Base-by-base conservation (phyloP, 805 yeast genomes). In the Blastobotrys attinorum region DNA sequence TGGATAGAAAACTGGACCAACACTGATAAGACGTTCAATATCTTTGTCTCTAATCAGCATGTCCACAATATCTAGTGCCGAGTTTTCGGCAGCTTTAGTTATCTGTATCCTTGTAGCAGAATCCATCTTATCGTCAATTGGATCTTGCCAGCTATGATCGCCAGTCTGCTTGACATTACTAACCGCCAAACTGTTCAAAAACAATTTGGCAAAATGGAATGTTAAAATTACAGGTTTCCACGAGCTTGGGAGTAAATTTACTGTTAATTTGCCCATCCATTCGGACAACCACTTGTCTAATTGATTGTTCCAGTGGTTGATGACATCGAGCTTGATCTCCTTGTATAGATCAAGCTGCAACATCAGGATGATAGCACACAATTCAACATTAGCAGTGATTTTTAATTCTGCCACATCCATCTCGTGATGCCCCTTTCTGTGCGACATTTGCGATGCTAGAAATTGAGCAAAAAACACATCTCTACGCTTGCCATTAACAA, bases 191-290 rank as follows among this genome's bases (percentile, higher is more conserved):
- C 51, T 29, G 25, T 51, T 51, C 16, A 51, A 42, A 31, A 51
- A 50, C 34, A 51, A 37, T 31, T 50, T 50, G 27, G 55, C 53
- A 35, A 50, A 51, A 34, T 50, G 55, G 31, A 51, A 50, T 11
- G 55, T 50, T 13, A 51, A 45, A 6, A 51, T 37, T 18, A 51
- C 42, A 8, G 55, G 55, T 42, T 51, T 51, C 50, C 53, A 50
- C 3, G 47, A 36, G 8, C 53, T 50, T 15, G 55, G 55, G 23
- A 37, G 39, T 32, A 51, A 39, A 31, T 42, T 48, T 6, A 47
- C 47, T 2, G 50, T 42, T 17, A 50, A 40, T 21, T 46, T 47
- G 21, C 51, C 51, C 36, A 47, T 45, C 55, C 55, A 51, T 36
- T 49, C 50, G 13, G 47, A 29, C 4, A 51, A 45, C 55, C 55